Percentiles rank a stretch among this genome's conserved stretches.
Conservation (phyloP, 345 rosid species). For the Excoecaria cochinchinensis region DNA sequence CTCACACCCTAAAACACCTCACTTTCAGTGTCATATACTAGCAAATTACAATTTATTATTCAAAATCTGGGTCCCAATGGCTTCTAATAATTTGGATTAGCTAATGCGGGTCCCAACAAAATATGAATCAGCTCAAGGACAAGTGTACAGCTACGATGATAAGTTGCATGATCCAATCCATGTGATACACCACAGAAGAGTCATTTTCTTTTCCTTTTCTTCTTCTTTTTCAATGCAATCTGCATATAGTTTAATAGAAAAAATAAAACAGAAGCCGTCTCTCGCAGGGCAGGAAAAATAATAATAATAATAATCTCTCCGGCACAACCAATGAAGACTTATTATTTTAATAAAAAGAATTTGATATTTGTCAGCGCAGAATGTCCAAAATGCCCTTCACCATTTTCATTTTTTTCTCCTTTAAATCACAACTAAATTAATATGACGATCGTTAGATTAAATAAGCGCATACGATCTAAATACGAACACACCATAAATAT, state of each 20-base stretch:
- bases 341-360: not conserved
- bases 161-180: conserved; percentile 26
- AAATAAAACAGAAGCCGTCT: conserved; percentile 18
- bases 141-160: conserved; percentile 18
- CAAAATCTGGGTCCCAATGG: not conserved
- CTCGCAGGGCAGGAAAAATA: not conserved
- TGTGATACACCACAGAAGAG: conserved; percentile 11
- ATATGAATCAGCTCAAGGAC: not conserved
- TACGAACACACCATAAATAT: no score
- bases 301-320: conserved; percentile 3
- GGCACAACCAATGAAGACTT: conserved; percentile 18
- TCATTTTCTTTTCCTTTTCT: no score
- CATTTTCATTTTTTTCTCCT: not conserved
- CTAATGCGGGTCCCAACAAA: not conserved
- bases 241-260: not conserved
- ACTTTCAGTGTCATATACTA: not conserved
- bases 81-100: not conserved
- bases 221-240: no score
- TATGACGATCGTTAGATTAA: no score
- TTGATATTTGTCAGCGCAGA: not conserved
- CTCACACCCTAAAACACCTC: conserved; percentile 3
- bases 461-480: no score
- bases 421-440: not conserved
- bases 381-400: not conserved
- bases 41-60: not conserved